Evolutionary conservation across 2,329 filamentous ascomycete genomes (phyloP).

Genomic region (Fusarium subtropicale): DNA sequence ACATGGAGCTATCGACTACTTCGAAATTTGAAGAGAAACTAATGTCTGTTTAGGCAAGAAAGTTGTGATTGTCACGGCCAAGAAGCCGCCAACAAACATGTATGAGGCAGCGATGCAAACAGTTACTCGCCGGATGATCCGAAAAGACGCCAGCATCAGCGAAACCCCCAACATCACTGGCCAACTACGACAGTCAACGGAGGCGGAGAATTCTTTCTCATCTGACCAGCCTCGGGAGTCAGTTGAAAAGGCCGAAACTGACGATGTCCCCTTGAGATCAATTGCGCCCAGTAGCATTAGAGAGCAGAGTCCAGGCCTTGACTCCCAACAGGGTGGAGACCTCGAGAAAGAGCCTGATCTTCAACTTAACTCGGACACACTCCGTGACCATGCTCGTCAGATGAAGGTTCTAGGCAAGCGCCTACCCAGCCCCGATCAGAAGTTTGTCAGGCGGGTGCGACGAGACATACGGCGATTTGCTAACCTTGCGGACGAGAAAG

Average conservation of each 20-base stretch:
- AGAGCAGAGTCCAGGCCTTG: too few species aligned
- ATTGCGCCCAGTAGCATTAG: too few species aligned
- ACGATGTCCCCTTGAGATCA: too few species aligned
- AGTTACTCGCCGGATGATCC: too few species aligned
- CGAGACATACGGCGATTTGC: neutral
- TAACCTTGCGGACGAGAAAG: fast-evolving
- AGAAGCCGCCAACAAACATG: neutral
- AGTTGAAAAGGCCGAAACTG: too few species aligned
- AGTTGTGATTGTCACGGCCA: neutral
- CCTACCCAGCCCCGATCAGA: fast-evolving
- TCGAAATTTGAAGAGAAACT: neutral
- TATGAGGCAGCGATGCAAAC: neutral
- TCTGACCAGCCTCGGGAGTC: too few species aligned
- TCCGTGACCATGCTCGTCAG: neutral
- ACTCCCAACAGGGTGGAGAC: too few species aligned
- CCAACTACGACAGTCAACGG: neutral
- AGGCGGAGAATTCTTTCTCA: too few species aligned
- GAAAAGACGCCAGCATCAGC: neutral
- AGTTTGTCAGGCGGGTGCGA: fast-evolving
- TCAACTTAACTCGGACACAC: too few species aligned
- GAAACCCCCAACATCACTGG: too few species aligned
- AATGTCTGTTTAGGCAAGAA: fast-evolving
- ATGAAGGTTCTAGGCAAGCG: neutral
- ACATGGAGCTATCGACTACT: fast-evolving
- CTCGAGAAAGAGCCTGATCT: too few species aligned